These are phyloP conservation scores for Cystofilobasidium macerans DNA, from an alignment of 768 basidiomycete species.

Conservation along the genomic window DNA sequence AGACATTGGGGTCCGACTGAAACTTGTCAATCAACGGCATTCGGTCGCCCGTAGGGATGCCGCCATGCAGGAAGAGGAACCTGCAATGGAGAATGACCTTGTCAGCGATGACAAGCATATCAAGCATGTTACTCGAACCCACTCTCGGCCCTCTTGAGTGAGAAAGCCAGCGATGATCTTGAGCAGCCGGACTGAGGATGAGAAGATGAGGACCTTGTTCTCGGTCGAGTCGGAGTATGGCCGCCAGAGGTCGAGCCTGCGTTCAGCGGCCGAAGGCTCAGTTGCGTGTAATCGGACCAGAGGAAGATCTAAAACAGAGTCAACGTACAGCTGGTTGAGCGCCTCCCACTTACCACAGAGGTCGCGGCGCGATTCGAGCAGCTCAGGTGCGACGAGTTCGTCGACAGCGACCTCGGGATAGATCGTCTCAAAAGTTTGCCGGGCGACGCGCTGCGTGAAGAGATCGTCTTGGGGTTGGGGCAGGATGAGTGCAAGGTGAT, in stretches of 20 bases:
- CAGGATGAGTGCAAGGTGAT: slow-evolving; percentile 18
- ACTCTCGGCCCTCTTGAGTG: not conserved
- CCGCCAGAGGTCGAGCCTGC: slow-evolving; percentile 7
- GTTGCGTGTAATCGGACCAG: not conserved
- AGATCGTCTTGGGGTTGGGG: slow-evolving; percentile 10
- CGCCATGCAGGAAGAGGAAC: slow-evolving; percentile 21
- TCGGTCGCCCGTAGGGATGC: slow-evolving; percentile 41
- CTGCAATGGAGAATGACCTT: not conserved
- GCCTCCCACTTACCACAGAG: not conserved
- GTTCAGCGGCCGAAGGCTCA: too few relatives aligned
- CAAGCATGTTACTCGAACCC: not conserved
- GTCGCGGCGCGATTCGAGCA: not conserved
- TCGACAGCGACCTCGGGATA: not conserved
- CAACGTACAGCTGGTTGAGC: not conserved
- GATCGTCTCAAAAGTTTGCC: not conserved
- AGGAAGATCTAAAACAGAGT: not conserved
- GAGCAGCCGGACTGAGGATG: slow-evolving; percentile 79
- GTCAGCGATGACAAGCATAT: not conserved
- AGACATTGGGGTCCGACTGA: slow-evolving; percentile 59
- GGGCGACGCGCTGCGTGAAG: not conserved
- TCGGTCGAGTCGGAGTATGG: not conserved
- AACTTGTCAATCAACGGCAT: slow-evolving; percentile 80
- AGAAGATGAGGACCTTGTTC: slow-evolving; percentile 66
- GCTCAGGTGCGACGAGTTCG: not conserved
- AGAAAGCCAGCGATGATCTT: slow-evolving; percentile 54